Conservation (phyloP, 2,329 filamentous ascomycete genomes). For the Diaporthe vaccinii region DNA sequence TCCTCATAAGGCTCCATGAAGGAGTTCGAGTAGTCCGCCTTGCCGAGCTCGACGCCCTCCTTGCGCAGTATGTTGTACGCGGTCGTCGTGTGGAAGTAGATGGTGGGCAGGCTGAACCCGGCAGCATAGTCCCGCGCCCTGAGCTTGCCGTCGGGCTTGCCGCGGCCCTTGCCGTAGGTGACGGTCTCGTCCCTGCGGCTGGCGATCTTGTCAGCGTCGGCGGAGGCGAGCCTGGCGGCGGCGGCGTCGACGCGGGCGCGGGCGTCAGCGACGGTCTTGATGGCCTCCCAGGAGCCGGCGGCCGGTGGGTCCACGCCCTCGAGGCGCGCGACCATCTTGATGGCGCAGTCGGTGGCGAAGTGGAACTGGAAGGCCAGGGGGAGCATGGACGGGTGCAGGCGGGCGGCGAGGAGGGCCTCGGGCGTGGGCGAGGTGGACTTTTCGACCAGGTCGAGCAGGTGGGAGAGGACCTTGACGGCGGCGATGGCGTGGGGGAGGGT, state of each 20-base stretch:
- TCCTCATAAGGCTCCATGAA: background rate
- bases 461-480: constrained; percentile 2
- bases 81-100: constrained; percentile 24
- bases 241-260: constrained; percentile 4
- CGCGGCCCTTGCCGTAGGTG: background rate
- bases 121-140: constrained; percentile 13
- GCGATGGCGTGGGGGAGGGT: constrained; percentile 4
- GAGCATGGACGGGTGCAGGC: background rate
- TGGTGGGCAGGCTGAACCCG: background rate
- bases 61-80: constrained; percentile 9
- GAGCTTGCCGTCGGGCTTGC: background rate
- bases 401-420: background rate
- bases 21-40: background rate
- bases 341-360: background rate
- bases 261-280: constrained; percentile 19
- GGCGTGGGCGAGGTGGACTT: background rate
- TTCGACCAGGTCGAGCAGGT: constrained; percentile 6
- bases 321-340: constrained; percentile 3
- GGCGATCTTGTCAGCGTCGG: constrained; percentile 12
- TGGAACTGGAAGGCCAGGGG: constrained; percentile 5
- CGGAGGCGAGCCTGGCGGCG: background rate
- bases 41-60: constrained; percentile 8
- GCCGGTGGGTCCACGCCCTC: background rate
- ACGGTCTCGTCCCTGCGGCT: background rate
- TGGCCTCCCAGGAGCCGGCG: background rate